phyloP scores from a whole-genome alignment of 495 filamentous ascomycete genomes.

The Podospora pseudopauciseta region DNA sequence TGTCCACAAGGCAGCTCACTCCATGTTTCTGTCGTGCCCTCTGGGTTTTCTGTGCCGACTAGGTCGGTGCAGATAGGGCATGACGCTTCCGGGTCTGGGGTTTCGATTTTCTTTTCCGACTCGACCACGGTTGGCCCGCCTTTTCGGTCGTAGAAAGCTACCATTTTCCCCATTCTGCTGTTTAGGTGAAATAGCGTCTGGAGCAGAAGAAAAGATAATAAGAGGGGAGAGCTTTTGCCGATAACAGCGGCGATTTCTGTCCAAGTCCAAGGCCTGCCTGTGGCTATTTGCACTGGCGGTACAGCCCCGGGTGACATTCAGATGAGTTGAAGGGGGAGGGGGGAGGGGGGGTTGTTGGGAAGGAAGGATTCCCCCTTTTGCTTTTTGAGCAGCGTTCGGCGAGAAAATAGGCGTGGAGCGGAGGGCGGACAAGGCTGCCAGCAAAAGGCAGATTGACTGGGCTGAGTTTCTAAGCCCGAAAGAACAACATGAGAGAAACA shows the following conservation, averaged over 20 bases:
- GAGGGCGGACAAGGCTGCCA: background rate
- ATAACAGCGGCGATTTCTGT: background rate
- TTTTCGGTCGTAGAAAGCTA: background rate
- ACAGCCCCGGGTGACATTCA: background rate
- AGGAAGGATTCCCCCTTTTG: background rate
- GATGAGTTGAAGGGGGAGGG: background rate
- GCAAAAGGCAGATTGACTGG: background rate
- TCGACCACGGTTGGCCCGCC: constrained; percentile 10
- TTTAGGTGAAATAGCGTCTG: background rate
- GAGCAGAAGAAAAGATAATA: background rate
- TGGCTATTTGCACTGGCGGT: background rate
- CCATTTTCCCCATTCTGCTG: background rate
- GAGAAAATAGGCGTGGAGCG: background rate
- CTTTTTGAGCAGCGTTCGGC: background rate
- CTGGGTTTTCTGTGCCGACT: constrained; percentile 33
- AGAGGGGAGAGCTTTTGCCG: background rate
- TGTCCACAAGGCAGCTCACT: constrained; percentile 44
- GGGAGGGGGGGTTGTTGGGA: too few species aligned
- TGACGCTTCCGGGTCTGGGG: constrained; percentile 26
- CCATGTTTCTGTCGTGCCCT: constrained; percentile 42
- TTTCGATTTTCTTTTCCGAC: constrained; percentile 16
- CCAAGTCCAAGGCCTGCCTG: background rate
- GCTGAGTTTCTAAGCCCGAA: background rate
- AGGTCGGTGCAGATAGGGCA: constrained; percentile 47
- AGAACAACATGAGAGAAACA: background rate